Conservation (phyloP, 78 protist genomes). For the Chrysochromulina tobinii region DNA sequence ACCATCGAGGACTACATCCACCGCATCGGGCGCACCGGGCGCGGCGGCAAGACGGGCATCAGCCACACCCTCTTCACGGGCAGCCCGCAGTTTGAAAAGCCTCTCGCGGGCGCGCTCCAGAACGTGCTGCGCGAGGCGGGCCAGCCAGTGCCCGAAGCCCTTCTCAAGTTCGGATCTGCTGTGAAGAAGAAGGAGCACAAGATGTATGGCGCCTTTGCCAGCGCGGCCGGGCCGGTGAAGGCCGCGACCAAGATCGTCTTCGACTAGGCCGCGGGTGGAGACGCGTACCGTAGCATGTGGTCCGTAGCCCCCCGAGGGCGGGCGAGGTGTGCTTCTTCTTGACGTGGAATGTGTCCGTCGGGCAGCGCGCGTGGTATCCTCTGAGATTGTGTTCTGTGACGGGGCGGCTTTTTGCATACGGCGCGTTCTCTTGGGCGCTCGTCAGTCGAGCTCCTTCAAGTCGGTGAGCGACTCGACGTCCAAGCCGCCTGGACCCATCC, state of each 20-base stretch:
- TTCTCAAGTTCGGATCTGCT: not conserved
- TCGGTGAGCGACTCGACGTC: too few relatives aligned
- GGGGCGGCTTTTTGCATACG: too few relatives aligned
- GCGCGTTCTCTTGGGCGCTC: too few relatives aligned
- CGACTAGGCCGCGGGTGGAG: not conserved
- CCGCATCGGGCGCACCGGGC: constrained; percentile 97
- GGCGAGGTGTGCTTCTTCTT: too few relatives aligned
- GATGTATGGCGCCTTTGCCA: not conserved
- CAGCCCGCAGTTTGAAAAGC: not conserved
- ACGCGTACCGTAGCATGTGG: too few relatives aligned
- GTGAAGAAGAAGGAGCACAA: constrained; percentile 33
- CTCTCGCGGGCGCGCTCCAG: constrained; percentile 7
- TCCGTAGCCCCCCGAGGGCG: too few relatives aligned
- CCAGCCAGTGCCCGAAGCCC: not conserved
- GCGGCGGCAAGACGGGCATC: constrained; percentile 40
- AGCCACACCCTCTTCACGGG: not conserved
- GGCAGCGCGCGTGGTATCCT: too few relatives aligned
- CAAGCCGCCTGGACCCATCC: too few relatives aligned
- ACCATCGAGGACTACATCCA: constrained; percentile 92
- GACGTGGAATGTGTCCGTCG: too few relatives aligned
- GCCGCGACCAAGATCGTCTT: not conserved
- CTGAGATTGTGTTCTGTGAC: too few relatives aligned
- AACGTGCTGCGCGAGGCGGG: constrained; percentile 8
- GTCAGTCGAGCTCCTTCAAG: too few relatives aligned
- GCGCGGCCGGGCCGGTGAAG: not conserved